These are phyloP conservation scores for Tetrapisispora fleetii DNA, from an alignment of 805 yeast species.

Conservation along the genomic window DNA sequence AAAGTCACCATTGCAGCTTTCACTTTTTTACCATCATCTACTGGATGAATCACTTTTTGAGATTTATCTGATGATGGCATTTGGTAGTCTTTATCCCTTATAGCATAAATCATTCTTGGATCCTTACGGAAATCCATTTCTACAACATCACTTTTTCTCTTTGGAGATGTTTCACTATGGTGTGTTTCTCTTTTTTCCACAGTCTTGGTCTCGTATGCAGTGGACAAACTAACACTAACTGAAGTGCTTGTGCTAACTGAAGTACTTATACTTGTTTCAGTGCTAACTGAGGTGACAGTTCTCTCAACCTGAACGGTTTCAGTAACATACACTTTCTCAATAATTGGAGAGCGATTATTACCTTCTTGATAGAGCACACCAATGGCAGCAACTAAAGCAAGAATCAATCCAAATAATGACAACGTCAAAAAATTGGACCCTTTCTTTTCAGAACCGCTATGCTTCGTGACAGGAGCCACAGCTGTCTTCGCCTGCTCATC, in stretches of 20 bases:
- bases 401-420: background rate
- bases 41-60: conserved; percentile 25
- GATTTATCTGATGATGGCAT: conserved; percentile 24
- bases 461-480: too few relatives aligned
- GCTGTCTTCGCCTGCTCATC: background rate
- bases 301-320: background rate
- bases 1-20: conserved; percentile 63
- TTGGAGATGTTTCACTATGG: background rate
- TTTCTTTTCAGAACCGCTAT: background rate
- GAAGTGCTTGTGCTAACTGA: background rate
- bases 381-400: background rate
- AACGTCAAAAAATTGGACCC: background rate
- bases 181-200: background rate
- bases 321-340: conserved; percentile 50
- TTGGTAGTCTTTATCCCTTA: conserved; percentile 7
- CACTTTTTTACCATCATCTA: conserved; percentile 31
- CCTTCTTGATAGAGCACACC: background rate
- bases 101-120: background rate
- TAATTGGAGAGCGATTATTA: conserved; percentile 6
- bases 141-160: background rate
- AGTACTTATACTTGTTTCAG: background rate
- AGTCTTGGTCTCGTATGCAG: background rate
- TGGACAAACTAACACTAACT: background rate
- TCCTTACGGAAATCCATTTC: background rate
- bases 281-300: conserved; percentile 28